Base-by-base conservation (phyloP, 2,329 filamentous ascomycete species). In the Neonectria faginata region DNA sequence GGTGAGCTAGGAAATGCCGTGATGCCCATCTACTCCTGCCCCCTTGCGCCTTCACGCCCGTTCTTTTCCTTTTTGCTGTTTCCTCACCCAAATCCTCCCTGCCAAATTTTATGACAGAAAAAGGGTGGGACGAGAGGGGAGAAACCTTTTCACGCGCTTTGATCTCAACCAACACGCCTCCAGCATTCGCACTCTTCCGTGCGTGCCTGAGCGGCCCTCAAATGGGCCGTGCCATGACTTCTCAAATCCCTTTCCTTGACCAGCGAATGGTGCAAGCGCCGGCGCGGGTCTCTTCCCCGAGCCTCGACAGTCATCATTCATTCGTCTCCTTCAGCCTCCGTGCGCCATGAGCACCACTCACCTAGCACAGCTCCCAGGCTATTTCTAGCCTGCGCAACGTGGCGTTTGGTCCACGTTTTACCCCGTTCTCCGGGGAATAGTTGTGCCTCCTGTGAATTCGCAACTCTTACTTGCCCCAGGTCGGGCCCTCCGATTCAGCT, bases 391-490 rank as follows among this genome's bases (percentile, higher is more conserved):
- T 64, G 64, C 27, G 53, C 56, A 58, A 65, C 64, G 33, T 57
- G 41, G 22, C 50, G 42, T 50, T 61, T 52, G 50, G 64, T 57
- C 63, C 53, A 53, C 57, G 53, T 64, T 64, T 61, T 56, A 55
- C 64, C 36, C 57, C 65, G 11, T 18, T 33, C 31, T 52, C 4
- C 22, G 29, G 48, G 33, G 18, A 56, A 62, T 59, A 55, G 18
- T 52, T 29, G 52, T 56, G 18, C 59, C 53, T 47, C 33, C 41
- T 55, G 50, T 59, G 33, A 22, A 39, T 55, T 70, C 52, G 44
- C 58, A 68, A 64, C 47, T 58, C 53, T 69, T 60, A 29, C 53
- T 48, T 53, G 36, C 56, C 52, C 44, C 56, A 44, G 47, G 45
- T 59, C 33, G 18, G 51, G 20, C n/a, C n/a, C 20, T 64, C 62